Conservation (phyloP, 495 filamentous ascomycete species). For the Pyronema omphalodes region DNA sequence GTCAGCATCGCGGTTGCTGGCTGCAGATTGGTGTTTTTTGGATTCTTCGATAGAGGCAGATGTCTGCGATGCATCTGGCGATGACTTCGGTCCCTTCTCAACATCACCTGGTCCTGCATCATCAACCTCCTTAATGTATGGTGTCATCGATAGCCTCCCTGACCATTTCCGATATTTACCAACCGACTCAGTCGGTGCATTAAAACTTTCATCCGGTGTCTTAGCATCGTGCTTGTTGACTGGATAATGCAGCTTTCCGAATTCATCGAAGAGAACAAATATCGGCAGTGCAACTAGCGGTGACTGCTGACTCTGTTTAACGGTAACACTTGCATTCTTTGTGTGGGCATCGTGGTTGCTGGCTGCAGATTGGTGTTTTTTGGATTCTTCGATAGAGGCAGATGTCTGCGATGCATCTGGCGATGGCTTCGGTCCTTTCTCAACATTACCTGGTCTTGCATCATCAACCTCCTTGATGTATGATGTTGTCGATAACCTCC, state of each 20-base stretch:
- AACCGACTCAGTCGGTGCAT: background rate
- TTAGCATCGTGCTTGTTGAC: no score
- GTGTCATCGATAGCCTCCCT: background rate
- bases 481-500: background rate
- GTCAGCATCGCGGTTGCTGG: no score
- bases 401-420: background rate
- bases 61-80: background rate
- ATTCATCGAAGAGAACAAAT: no score
- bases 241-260: no score
- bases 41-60: background rate
- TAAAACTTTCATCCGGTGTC: no score
- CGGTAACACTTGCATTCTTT: no score
- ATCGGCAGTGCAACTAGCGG: no score
- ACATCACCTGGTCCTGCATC: background rate
- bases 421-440: background rate
- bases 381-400: background rate
- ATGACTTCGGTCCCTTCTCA: background rate
- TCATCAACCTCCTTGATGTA: background rate
- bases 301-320: no score
- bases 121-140: background rate
- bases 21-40: no score
- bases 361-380: no score
- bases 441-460: background rate
- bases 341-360: no score
- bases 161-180: background rate